Evolutionary conservation across 208 protist genomes (phyloP), one percentile per base, ranked within the genome.

Genomic region (Trichomonas vaginalis): DNA sequence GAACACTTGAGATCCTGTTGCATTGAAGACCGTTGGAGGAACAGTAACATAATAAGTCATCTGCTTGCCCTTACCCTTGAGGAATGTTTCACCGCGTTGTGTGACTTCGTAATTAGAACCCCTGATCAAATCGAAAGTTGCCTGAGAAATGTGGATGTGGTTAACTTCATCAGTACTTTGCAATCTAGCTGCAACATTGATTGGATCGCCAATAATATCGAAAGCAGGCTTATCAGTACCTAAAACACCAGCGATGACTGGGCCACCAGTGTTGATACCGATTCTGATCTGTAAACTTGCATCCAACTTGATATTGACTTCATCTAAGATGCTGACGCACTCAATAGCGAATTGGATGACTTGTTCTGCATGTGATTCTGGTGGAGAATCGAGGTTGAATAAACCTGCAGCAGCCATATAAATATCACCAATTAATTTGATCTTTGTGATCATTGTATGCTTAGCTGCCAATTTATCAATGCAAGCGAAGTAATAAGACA

Each of bases 141-240:
- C 15, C 37, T 86, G 79, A 14, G 35, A 17, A 45, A 86, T 86
- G 6, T 86, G 79, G 6, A 86, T 35, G 10, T 10, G 10, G 12
- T n/a, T n/a, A 17, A n/a, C 21, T 45, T 39, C n/a, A 86, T 45
- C 23, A 46, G 79, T 86, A 17, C 35, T 45, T 21, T 86, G 79
- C 10, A 86, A 45, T 86, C 79, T 86, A 39, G 79, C 23, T 45
- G 82, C 82, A 2, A 90, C 82, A 48, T 90, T 90, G 23, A 90
- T 90, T 90, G 82, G 82, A n/a, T 90, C 82, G 42, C 82, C 82
- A n/a, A n/a, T n/a, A n/a, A n/a, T n/a, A n/a, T 86, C 79, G 79
- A 86, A 86, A 45, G 23, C 37, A 45, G 82, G 82, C 32, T 90
- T 90, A 90, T 90, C 40, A 35, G 42, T 90, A 48, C 82, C 82